phyloP scores from a whole-genome alignment of 805 yeast species.

The Saccharomycopsis javanensis region DNA sequence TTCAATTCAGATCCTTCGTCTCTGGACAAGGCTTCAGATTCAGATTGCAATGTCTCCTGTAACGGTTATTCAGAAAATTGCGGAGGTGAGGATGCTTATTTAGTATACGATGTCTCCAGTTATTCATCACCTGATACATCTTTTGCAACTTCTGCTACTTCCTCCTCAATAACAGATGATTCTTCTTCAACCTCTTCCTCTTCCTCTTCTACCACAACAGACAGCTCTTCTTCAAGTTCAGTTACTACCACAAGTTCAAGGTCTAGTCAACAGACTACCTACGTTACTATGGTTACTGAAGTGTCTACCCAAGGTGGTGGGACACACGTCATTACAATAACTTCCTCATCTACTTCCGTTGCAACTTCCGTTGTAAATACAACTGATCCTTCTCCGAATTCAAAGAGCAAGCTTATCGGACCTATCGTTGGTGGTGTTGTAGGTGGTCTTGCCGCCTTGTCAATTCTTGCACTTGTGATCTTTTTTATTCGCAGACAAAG shows the following conservation, averaged over 20 bases:
- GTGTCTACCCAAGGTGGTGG: conserved; percentile 18
- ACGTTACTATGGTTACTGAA: conserved; percentile 12
- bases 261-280: conserved; percentile 11
- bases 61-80: conserved; percentile 31
- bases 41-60: conserved; percentile 28
- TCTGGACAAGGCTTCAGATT: conserved; percentile 12
- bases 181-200: not conserved
- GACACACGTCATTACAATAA: conserved; percentile 14
- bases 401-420: conserved; percentile 15
- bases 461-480: conserved; percentile 14
- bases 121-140: conserved; percentile 1
- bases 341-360: conserved; percentile 15
- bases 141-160: not conserved
- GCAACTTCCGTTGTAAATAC: conserved; percentile 16
- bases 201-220: not conserved
- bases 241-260: conserved; percentile 1
- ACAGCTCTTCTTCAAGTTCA: not conserved
- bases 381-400: conserved; percentile 1
- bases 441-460: conserved; percentile 19
- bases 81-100: conserved; percentile 31
- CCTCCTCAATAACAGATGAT: not conserved
- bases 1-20: conserved; percentile 14
- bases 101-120: conserved; percentile 1
- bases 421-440: conserved; percentile 20
- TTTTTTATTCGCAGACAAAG: conserved; percentile 19